Base-by-base conservation (phyloP, 225 moss, liverwort and hornwort species). In the Takakia lepidozioides region DNA sequence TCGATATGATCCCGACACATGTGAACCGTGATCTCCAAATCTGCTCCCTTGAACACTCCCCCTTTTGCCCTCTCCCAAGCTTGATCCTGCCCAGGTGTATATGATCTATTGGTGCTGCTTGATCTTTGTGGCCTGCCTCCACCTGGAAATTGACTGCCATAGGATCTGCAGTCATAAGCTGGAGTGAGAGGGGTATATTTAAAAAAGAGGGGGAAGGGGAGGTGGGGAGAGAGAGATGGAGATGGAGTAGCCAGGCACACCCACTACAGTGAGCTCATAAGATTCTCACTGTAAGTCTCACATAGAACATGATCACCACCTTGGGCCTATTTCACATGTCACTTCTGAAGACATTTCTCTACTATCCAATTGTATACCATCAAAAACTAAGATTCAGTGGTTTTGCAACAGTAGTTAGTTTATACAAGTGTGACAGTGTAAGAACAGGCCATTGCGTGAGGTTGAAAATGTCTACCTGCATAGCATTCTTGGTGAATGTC, bases 1-100 rank as follows among this genome's bases (percentile, higher is more conserved):
- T 66, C 36, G 62, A 59, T 37, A 78, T 15, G 32, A 60, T 42
- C 42, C 62, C 62, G 16, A 78, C 36, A 46, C 78, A 78, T 29
- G 62, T 49, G 3, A 69, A 19, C 57, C 73, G 62, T 44, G 73
- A 69, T 38, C 65, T 69, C 73, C 59, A 78, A 46, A 73, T 37
- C 55, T 59, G 51, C 37, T 55, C 50, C 15, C 48, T 56, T 29
- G 78, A 62, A 66, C 78, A 78, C 41, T 41, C 65, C 52, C 53
- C 59, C 49, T 52, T 6, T 28, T 22, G 15, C 48, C 52, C 54
- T 48, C 61, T 61, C 21, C 32, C 13, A 14, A 78, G 73, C 56
- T 66, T 78, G 56, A 78, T 55, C 20, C 35, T 69, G 28, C 20
- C 34, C 48, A 78, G 17, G 23, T 52, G 73, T 49, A 66, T 59